Evolutionary conservation across 768 basidiomycete species (phyloP), one percentile per base, ranked within the genome.

Genomic region (Suillus weaverae): DNA sequence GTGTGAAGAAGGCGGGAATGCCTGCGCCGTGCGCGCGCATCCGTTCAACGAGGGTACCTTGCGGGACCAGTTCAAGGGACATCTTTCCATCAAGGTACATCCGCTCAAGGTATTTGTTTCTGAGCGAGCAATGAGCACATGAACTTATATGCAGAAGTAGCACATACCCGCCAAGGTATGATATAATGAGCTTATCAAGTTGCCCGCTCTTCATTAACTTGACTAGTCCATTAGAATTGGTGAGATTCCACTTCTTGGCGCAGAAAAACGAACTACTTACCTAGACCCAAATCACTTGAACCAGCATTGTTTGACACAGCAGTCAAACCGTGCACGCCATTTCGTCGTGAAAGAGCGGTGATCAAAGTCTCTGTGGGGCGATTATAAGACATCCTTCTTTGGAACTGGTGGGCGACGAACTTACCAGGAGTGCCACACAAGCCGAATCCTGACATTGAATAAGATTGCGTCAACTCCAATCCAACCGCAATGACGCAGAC

Each of bases 271-370:
- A 39, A 43, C 22, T 14, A 26, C 43, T 61, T 64, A 88, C 89
- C 90, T 60, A 92, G 81, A 39, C 91, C 91, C 35, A 81, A 83
- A 68, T 87, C 82, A 50, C 82, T 82, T 32, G 84, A 81, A 0
- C 91, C 92, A 56, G 89, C 88, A 76, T 95, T 94, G 73, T 94
- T 94, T 4, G 90, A 92, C n/a, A 94, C 88, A 60, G 86, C 91
- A 48, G 88, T 92, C 59, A 94, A 76, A 67, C 88, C 78, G 53
- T 72, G 82, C 16, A 94, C 85, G 54, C 89, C 89, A 61, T 84
- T 84, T 63, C 91, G 83, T 72, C 84, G 85, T 10, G 89, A 78
- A 26, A 95, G 80, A 3, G 93, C 92, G 43, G 79, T 81, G 39
- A 94, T 88, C 61, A 95, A 80, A 5, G 92, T 94, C 73, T 94